phyloP scores from a whole-genome alignment of 2,329 filamentous ascomycete species.

The Alternaria atra region DNA sequence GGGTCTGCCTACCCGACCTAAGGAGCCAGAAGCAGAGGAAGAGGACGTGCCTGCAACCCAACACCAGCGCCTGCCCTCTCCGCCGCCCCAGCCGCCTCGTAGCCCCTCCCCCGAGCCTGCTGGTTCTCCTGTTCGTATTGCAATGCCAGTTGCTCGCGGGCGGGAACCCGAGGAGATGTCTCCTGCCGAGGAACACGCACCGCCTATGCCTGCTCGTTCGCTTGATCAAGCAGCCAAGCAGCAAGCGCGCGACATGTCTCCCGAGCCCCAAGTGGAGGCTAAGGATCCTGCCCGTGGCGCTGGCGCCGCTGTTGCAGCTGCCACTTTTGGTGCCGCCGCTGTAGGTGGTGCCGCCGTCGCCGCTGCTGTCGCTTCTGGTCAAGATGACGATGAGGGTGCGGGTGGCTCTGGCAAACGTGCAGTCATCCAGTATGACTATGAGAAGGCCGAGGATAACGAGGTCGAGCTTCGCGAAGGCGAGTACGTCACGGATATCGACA shows the following conservation, averaged over 20 bases:
- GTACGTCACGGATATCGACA: slow-evolving; percentile 88
- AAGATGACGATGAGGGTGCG: slow-evolving; percentile 39
- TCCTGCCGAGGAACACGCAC: slow-evolving; percentile 58
- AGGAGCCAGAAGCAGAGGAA: slow-evolving; percentile 54
- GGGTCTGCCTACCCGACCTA: slow-evolving; percentile 71
- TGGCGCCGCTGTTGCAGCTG: slow-evolving; percentile 55
- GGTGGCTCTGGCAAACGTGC: slow-evolving; percentile 71
- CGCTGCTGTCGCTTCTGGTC: slow-evolving; percentile 50
- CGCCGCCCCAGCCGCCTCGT: slow-evolving; percentile 49
- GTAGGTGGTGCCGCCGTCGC: slow-evolving; percentile 56
- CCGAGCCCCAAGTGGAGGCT: slow-evolving; percentile 70
- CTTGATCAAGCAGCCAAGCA: slow-evolving; percentile 70
- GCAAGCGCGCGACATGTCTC: slow-evolving; percentile 69
- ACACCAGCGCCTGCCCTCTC: slow-evolving; percentile 56
- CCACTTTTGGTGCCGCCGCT: slow-evolving; percentile 54
- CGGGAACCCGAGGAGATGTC: slow-evolving; percentile 62
- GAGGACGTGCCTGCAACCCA: slow-evolving; percentile 64
- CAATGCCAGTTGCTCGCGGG: slow-evolving; percentile 80
- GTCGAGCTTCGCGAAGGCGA: slow-evolving; percentile 90
- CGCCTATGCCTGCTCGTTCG: slow-evolving; percentile 70
- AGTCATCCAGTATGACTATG: slow-evolving; percentile 91
- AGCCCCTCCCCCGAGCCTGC: slow-evolving; percentile 63
- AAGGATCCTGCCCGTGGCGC: slow-evolving; percentile 63
- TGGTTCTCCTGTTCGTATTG: slow-evolving; percentile 82
- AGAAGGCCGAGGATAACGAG: slow-evolving; percentile 97